Percentiles rank a stretch among this genome's conserved stretches.
These are phyloP conservation scores for Carex pumila DNA, from an alignment of 176 grass and related monocot genomes.

Conservation along the genomic window DNA sequence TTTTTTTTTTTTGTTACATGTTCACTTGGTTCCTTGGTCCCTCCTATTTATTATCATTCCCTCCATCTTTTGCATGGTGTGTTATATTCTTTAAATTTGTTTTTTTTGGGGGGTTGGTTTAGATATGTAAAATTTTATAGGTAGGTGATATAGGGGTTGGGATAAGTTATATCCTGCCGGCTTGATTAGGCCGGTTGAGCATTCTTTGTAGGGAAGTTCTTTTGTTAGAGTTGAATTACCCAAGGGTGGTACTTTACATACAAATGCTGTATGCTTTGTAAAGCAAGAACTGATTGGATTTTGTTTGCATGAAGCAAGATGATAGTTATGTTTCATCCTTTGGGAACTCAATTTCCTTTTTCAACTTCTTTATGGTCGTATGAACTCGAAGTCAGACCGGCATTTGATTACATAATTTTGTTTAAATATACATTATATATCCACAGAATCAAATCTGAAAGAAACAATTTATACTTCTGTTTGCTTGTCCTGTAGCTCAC, in stretches of 20 bases:
- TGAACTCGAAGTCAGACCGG: background rate
- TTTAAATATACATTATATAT: background rate
- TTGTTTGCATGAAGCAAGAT: slow-evolving; percentile 2
- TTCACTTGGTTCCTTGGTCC: background rate
- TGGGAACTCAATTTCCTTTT: background rate
- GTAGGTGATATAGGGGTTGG: slow-evolving; percentile 48
- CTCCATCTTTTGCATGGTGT: slow-evolving; percentile 14
- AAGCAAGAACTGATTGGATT: slow-evolving; percentile 9
- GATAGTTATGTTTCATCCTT: background rate
- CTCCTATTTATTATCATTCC: slow-evolving; percentile 17
- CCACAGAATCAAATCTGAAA: background rate
- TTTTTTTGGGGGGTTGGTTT: slow-evolving; percentile 43
- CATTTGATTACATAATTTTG: background rate
- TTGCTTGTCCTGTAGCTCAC: background rate
- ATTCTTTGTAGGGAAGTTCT: slow-evolving; percentile 75
- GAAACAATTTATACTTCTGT: background rate
- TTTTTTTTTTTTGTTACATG: background rate
- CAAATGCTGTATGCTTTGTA: slow-evolving; percentile 17
- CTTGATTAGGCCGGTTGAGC: slow-evolving; percentile 42
- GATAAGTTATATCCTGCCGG: slow-evolving; percentile 45
- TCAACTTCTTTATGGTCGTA: background rate
- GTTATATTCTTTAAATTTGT: slow-evolving; percentile 23
- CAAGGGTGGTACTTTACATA: slow-evolving; percentile 8
- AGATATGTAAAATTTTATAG: slow-evolving; percentile 46
- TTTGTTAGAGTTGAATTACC: slow-evolving; percentile 16